These are phyloP conservation scores for Flaveria robusta DNA, from an alignment of 129 eudicot species.

Conservation along the genomic window DNA sequence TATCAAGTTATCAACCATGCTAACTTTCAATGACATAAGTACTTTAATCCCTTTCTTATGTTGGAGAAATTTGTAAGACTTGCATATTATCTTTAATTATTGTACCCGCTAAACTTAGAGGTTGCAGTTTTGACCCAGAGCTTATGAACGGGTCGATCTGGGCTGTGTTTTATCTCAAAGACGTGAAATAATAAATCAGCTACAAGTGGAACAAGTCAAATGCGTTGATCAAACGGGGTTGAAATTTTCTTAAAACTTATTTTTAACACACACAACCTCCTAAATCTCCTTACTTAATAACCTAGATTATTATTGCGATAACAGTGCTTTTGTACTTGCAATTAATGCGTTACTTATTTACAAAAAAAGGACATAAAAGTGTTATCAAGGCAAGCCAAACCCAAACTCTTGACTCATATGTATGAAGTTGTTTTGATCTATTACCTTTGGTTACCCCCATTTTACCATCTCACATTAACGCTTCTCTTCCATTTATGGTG, in stretches of 20 bases:
- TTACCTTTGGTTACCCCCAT: neutral
- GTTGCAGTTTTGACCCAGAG: neutral
- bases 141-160: neutral
- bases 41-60: neutral
- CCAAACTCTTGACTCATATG: neutral
- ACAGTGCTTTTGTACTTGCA: neutral
- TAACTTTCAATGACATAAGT: neutral
- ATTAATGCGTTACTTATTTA: neutral
- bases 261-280: neutral
- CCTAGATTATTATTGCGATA: neutral
- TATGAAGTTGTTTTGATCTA: neutral
- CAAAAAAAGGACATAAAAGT: neutral
- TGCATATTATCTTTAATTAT: neutral
- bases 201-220: neutral
- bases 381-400: neutral
- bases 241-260: neutral
- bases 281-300: neutral
- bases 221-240: neutral
- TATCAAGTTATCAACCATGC: neutral
- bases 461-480: neutral
- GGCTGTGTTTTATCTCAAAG: neutral
- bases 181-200: neutral
- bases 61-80: neutral
- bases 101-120: neutral
- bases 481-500: neutral